Conservation (phyloP, 371 early-diverging fungal genomes). For the Actinomortierella wolfii region DNA sequence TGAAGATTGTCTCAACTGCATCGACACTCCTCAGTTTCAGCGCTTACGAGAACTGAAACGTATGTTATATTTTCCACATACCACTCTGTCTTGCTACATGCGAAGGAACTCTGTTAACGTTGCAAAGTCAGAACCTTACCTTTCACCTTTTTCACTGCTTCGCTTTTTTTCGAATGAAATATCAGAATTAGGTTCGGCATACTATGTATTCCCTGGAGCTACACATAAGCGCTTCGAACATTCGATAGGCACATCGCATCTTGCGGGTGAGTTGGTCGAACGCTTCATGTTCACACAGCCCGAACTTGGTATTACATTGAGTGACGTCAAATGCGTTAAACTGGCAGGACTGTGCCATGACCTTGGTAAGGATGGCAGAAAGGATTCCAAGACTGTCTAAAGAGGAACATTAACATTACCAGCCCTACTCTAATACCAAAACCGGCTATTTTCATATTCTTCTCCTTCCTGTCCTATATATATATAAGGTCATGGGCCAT, state of each 20-base stretch:
- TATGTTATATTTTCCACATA: too few species aligned
- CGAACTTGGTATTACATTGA: constrained; percentile 75
- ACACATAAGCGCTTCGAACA: constrained; percentile 89
- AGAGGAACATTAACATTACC: not conserved
- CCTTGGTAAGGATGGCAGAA: constrained; percentile 61
- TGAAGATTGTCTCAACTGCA: constrained; percentile 67
- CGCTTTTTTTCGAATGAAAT: too few species aligned
- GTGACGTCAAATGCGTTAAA: constrained; percentile 85
- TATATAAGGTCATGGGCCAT: constrained; percentile 88
- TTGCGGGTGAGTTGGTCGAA: constrained; percentile 77
- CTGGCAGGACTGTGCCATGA: constrained; percentile 96
- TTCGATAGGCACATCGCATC: constrained; percentile 73
- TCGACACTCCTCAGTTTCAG: constrained; percentile 96
- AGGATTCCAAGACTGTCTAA: not conserved
- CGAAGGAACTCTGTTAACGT: too few species aligned
- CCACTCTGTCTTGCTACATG: too few species aligned
- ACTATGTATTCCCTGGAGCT: constrained; percentile 94
- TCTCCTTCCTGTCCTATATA: not conserved
- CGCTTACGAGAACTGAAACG: constrained; percentile 87
- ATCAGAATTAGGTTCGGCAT: constrained; percentile 74
- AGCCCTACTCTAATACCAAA: not conserved
- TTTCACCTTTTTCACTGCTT: too few species aligned
- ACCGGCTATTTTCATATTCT: not conserved
- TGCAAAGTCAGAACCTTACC: too few species aligned
- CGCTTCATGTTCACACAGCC: constrained; percentile 78